Evolutionary conservation across 306 rosid species (phyloP), one percentile per base, ranked within the genome.

Genomic region (Rosa rugosa): DNA sequence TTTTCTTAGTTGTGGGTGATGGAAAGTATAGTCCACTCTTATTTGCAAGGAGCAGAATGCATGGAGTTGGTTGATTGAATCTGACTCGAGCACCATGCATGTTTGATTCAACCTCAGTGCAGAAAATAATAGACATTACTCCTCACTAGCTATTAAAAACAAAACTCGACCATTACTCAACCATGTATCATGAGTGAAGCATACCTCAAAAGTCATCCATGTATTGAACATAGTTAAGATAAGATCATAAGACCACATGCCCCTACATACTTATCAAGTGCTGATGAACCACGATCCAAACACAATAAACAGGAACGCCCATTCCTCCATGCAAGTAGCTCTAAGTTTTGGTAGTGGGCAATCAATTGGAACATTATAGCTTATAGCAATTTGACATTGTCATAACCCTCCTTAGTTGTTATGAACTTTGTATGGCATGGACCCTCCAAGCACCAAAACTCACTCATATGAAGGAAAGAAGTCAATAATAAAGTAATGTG

Each of bases 101-200:
- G 72, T 85, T 83, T 80, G 78, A 22, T 69, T 31, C 11, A 75
- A 45, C 70, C 45, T 34, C 23, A 65, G 70, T 77, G 46, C 68
- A 17, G 46, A 60, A 64, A 56, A 78, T 78, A 75, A 75, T 80
- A 84, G 47, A 8, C 88, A 80, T 79, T 73, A 57, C 53, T 84
- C 73, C 67, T 51, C 23, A 31, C 23, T 51, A 83, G 16, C 40
- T 27, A 25, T 9, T 68, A 85, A 77, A 85, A 83, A 80, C 86
- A 87, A 89, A 81, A 72, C 44, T 40, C 22, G 89, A 64, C 83
- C 93, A 89, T 85, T 70, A 81, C 81, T 76, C 45, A 81, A n/a
- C 62, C 46, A n/a, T 67, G 87, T 69, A 76, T 79, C 63, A 82
- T 78, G 80, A 82, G 62, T 79, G 84, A 79, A 77, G 79, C 65